Evolutionary conservation across 306 rosid genomes (phyloP), one percentile per base, ranked within the genome.

Genomic region (Gastrolobium bilobum): DNA sequence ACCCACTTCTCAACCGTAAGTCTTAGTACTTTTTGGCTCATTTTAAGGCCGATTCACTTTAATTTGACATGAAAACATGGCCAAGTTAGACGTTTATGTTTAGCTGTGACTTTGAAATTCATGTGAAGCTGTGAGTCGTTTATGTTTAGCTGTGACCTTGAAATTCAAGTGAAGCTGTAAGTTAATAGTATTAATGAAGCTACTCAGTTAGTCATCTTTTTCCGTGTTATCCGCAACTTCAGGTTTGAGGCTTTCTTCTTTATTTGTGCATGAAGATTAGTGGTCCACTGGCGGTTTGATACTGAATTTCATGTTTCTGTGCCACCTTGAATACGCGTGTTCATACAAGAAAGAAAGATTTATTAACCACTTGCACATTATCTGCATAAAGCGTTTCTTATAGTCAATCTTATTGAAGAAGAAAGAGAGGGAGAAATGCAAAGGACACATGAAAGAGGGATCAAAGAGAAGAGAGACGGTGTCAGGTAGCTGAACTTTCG

Each of bases 281-380:
- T 2, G 26, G 39, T 60, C 20, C 44, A 7, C 15, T 9, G 37
- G 26, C 0, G 4, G n/a, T 54, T 38, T 37, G 10, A 40, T 71
- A 13, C 40, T 6, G 7, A 2, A 15, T 34, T 46, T 47, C 40
- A 20, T 62, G 52, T 1, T 46, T 4, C 0, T 30, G 37, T 75
- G 79, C 54, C 79, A 75, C 71, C 50, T 75, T 10, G 51, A 35
- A 10, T 47, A 75, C 79, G 59, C 62, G 71, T 61, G 71, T 61
- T 75, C 39, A 14, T 47, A 29, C n/a, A 75, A 47, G 71, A 29
- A 31, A 42, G 10, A 60, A 46, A 9, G 13, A 20, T 20, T 20
- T 20, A 20, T 20, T 20, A 20, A 20, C 26, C 26, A 20, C 26
- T 20, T 1, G 26, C 26, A 20, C 26, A 20, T 20, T 20, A 20